Percentiles rank a stretch among this genome's conserved stretches.
Evolutionary conservation across 192 early-diverging fungal genomes (phyloP).

Genomic region (Glomus cerebriforme): DNA sequence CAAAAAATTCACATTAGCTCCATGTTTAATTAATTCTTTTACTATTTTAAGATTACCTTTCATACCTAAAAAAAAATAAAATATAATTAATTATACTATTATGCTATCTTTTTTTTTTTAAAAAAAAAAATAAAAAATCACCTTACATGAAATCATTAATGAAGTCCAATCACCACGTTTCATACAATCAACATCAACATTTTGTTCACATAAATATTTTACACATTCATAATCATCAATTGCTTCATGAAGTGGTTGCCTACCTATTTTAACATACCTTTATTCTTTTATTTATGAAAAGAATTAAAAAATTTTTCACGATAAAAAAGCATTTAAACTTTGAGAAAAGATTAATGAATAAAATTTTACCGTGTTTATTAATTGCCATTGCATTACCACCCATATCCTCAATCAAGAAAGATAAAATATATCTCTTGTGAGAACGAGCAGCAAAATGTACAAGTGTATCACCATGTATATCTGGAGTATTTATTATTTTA

Average conservation of each 20-base stretch:
- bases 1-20: constrained; percentile 34
- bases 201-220: constrained; percentile 30
- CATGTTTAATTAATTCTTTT: constrained; percentile 29
- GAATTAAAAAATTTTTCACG: background rate
- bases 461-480: constrained; percentile 43
- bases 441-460: constrained; percentile 48
- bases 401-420: constrained; percentile 23
- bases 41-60: constrained; percentile 40
- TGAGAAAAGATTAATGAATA: background rate
- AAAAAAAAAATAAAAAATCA: background rate
- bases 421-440: constrained; percentile 28
- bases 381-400: constrained; percentile 33
- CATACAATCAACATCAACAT: constrained; percentile 46
- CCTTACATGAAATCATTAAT: constrained; percentile 44
- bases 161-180: constrained; percentile 52
- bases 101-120: background rate
- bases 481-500: constrained; percentile 5
- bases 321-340: background rate
- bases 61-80: constrained; percentile 32
- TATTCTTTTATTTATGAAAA: background rate
- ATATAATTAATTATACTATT: background rate
- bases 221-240: constrained; percentile 38
- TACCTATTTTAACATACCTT: constrained; percentile 30
- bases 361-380: constrained; percentile 46
- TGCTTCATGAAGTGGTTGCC: constrained; percentile 46